These are phyloP conservation scores for Aegle marmelos DNA, from an alignment of 345 rosid species.

Conservation along the genomic window DNA sequence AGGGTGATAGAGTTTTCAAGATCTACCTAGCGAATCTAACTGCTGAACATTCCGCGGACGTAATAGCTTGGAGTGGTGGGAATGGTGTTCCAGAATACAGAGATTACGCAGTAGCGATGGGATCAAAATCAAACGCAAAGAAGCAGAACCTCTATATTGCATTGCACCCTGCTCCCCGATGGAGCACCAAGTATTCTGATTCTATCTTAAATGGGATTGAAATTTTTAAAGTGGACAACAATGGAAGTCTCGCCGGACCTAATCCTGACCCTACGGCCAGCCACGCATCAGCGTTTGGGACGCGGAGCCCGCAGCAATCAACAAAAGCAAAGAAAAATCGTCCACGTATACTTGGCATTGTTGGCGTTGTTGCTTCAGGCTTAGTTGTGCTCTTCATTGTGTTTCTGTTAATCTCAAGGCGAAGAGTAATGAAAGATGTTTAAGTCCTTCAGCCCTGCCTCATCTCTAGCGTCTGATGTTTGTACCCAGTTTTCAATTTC, in stretches of 20 bases:
- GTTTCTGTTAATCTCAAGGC: neutral
- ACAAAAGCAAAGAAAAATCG: neutral
- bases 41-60: constrained; percentile 11
- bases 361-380: neutral
- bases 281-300: too few relatives aligned
- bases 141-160: constrained; percentile 29
- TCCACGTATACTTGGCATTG: neutral
- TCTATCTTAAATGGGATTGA: constrained; percentile 55
- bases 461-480: neutral
- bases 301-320: neutral
- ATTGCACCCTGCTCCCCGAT: constrained; percentile 13
- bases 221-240: constrained; percentile 38
- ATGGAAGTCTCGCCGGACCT: constrained; percentile 8
- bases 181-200: constrained; percentile 8
- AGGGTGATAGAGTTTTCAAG: constrained; percentile 4
- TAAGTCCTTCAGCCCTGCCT: neutral
- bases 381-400: neutral
- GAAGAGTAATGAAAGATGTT: neutral
- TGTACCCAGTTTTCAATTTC: constrained; percentile 7
- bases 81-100: constrained; percentile 16
- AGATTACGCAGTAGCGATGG: constrained; percentile 25
- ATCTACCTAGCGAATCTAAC: constrained; percentile 24
- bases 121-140: neutral
- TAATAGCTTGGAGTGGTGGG: constrained; percentile 20
- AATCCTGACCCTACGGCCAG: constrained; percentile 25